phyloP scores from a whole-genome alignment of 2,329 filamentous ascomycete species.

The Ophiocordyceps camponoti-saundersi region DNA sequence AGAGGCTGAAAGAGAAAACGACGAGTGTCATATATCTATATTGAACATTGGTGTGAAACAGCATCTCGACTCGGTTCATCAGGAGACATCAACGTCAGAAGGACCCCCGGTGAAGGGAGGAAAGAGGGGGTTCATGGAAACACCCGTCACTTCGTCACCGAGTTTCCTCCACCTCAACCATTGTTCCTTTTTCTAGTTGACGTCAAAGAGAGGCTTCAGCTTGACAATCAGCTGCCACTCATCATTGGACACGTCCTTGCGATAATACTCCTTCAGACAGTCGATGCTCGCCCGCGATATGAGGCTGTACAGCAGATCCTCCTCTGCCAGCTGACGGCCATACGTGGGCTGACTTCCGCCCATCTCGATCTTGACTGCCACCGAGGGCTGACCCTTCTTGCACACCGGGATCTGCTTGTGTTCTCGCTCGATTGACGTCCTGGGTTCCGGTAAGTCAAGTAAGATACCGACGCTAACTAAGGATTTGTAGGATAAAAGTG shows the following conservation, averaged over 20 bases:
- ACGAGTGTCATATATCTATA: too few relatives aligned
- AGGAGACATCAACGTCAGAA: too few relatives aligned
- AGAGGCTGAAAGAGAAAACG: too few relatives aligned
- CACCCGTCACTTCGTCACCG: neutral
- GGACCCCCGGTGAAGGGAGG: too few relatives aligned
- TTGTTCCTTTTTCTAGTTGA: slow-evolving; percentile 51
- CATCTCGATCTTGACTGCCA: slow-evolving; percentile 94
- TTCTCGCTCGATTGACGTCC: slow-evolving; percentile 91
- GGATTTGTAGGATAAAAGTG: too few relatives aligned
- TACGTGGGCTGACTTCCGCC: slow-evolving; percentile 84
- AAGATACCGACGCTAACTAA: slow-evolving; percentile 9
- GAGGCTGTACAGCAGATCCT: slow-evolving; percentile 71
- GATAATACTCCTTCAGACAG: slow-evolving; percentile 89
- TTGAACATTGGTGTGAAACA: too few relatives aligned
- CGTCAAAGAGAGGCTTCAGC: slow-evolving; percentile 87
- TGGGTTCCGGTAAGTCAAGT: slow-evolving; percentile 28
- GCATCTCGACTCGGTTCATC: too few relatives aligned
- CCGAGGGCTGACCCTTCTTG: slow-evolving; percentile 94
- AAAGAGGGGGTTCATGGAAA: too few relatives aligned
- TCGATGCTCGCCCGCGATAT: slow-evolving; percentile 85
- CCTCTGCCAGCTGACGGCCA: slow-evolving; percentile 86
- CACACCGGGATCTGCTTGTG: slow-evolving; percentile 87
- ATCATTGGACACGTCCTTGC: slow-evolving; percentile 71
- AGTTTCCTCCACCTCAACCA: too few relatives aligned
- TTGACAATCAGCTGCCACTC: slow-evolving; percentile 94